Evolutionary conservation across 163 green algal species (phyloP).

Genomic region (Scenedesmus sp.): DNA sequence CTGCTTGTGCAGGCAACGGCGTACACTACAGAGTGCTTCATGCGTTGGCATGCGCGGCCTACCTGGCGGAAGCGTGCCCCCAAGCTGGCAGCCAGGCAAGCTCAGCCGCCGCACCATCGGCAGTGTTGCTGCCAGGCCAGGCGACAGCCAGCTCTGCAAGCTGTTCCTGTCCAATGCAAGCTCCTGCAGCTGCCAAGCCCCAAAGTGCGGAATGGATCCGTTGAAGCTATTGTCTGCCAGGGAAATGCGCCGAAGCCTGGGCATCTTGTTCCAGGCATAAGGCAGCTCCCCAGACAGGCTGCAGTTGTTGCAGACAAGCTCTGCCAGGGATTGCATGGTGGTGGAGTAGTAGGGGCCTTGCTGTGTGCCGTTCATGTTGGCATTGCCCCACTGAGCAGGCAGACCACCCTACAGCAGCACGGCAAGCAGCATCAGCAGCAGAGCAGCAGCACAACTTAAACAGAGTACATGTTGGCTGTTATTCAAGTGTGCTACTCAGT

Average conservation of each 20-base stretch:
- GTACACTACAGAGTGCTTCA: not conserved
- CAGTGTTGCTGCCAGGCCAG: not conserved
- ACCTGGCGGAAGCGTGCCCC: conserved; percentile 4
- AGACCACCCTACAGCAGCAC: conserved; percentile 16
- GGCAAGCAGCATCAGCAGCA: not conserved
- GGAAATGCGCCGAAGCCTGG: not conserved
- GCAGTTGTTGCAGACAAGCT: conserved; percentile 20
- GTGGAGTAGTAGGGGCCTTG: not conserved
- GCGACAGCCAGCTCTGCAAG: not conserved
- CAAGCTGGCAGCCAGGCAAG: not conserved
- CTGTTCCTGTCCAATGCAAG: conserved; percentile 1
- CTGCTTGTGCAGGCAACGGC: too few species aligned
- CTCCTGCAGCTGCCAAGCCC: not conserved
- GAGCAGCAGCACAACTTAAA: not conserved
- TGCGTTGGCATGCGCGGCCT: not conserved
- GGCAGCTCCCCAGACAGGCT: not conserved
- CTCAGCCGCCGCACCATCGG: not conserved
- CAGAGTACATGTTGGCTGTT: not conserved
- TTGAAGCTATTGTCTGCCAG: not conserved
- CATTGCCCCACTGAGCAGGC: not conserved
- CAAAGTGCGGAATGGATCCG: not conserved
- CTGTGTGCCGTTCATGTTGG: not conserved
- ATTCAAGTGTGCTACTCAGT: too few species aligned
- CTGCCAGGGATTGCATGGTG: not conserved
- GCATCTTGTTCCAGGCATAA: not conserved